phyloP scores from a whole-genome alignment of 768 basidiomycete genomes.

The Cyathus striatus region DNA sequence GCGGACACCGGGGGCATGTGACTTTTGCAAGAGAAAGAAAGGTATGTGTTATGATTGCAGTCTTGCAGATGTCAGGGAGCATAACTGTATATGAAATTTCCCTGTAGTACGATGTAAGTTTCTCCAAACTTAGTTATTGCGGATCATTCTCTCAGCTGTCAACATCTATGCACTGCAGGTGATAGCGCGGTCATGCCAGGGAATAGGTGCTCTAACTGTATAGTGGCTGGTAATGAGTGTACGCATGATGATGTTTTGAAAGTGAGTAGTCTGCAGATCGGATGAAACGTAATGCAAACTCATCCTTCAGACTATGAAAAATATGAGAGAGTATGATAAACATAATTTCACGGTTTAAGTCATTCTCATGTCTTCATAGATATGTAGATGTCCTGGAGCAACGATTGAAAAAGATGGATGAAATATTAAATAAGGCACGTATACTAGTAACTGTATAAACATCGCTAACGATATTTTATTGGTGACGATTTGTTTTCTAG shows the following conservation, averaged over 20 bases:
- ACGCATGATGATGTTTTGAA: conserved; percentile 45
- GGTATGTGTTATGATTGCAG: conserved; percentile 20
- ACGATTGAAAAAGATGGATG: conserved; percentile 21
- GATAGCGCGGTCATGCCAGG: conserved; percentile 57
- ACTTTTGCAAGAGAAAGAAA: conserved; percentile 41
- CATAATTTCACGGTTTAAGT: conserved; percentile 12
- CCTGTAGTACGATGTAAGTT: too few relatives aligned
- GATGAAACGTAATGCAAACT: conserved; percentile 6
- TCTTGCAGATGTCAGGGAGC: too few relatives aligned
- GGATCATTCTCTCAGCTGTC: too few relatives aligned
- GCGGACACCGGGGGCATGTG: conserved; percentile 50
- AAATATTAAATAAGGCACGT: conserved; percentile 17
- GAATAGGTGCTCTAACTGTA: conserved; percentile 55
- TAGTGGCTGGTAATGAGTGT: conserved; percentile 40
- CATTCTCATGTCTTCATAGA: too few relatives aligned
- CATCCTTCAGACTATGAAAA: too few relatives aligned
- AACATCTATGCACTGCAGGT: conserved; percentile 29
- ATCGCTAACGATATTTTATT: neutral
- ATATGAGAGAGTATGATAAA: conserved; percentile 30
- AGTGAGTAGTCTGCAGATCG: conserved; percentile 37
- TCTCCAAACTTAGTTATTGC: too few relatives aligned
- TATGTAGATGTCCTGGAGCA: conserved; percentile 25
- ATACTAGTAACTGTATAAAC: neutral
- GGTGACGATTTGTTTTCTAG: neutral
- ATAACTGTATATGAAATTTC: too few relatives aligned